Evolutionary conservation across 768 basidiomycete genomes (phyloP), one percentile per base, ranked within the genome.

Genomic region (Mycena sanguinolenta): DNA sequence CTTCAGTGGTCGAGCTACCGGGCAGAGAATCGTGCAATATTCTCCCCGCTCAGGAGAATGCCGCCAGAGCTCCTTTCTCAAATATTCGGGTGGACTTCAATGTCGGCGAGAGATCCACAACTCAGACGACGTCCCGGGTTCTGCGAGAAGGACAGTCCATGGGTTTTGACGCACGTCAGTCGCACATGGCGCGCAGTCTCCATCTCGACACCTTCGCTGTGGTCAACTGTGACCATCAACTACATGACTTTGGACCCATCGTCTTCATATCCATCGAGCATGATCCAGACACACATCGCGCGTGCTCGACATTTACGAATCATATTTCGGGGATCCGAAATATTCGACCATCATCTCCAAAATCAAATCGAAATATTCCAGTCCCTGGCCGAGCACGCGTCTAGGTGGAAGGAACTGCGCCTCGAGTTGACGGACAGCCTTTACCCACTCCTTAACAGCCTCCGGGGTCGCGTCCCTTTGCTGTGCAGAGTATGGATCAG

Each of bases 111-210:
- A n/a, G 10, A 39, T 39, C 3, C 39, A n/a, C 39, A 39, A 14
- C 39, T 39, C 39, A n/a, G n/a, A n/a, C n/a, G n/a, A n/a, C n/a
- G n/a, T 39, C 3, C 13, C 39, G 9, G 39, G 16, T 34, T 14
- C 9, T 3, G 3, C 39, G 3, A 39, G 44, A n/a, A n/a, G n/a
- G 4, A 16, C 44, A 50, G 30, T 19, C 60, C 67, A 23, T 68
- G 60, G 67, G 30, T 62, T 0, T 28, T 69, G 61, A 57, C 44
- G 7, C 55, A 58, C 1, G n/a, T 69, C 27, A 38, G 46, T 49
- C 23, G 46, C 21, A 34, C 8, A 9, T 69, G 67, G 67, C 38
- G 60, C 28, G 46, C 12, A 2, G 23, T 63, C 36, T 19, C 67
- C 1, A 1, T 58, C 21, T 63, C 60, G 27, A 69, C 32, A 1